A percentile compares a stretch with the other conserved stretches of the same genome.
Evolutionary conservation across 768 basidiomycete genomes (phyloP).

Genomic region (Imleria badia): DNA sequence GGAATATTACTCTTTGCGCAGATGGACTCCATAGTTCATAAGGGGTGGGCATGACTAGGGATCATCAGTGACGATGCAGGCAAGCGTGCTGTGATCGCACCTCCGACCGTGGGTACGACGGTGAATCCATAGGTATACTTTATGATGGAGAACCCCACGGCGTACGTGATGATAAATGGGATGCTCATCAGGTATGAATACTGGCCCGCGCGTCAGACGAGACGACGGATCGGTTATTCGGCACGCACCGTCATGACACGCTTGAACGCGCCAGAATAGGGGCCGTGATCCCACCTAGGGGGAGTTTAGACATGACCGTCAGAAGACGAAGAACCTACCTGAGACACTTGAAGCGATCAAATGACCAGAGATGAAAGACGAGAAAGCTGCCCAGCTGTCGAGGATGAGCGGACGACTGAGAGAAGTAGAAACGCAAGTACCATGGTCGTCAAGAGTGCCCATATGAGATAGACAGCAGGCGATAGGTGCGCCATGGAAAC

Average conservation of each 20-base stretch:
- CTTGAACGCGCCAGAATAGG: conserved; percentile 74
- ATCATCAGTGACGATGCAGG: background rate
- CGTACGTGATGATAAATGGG: conserved; percentile 57
- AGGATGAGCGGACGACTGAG: background rate
- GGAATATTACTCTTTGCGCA: conserved; percentile 54
- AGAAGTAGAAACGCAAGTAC: conserved; percentile 32
- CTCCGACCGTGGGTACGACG: conserved; percentile 41
- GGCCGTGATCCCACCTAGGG: conserved; percentile 66
- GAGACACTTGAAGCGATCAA: conserved; percentile 75
- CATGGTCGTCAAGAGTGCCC: conserved; percentile 53
- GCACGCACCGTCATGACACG: conserved; percentile 78
- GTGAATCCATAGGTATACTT: conserved; percentile 73
- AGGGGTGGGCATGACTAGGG: conserved; percentile 64
- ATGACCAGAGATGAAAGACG: conserved; percentile 75
- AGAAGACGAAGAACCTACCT: conserved; percentile 39
- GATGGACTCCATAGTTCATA: conserved; percentile 51
- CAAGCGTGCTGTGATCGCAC: conserved; percentile 23
- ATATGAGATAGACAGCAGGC: conserved; percentile 60
- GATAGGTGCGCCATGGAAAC: conserved; percentile 42
- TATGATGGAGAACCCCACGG: conserved; percentile 65
- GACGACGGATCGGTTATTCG: background rate
- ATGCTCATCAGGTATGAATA: conserved; percentile 69
- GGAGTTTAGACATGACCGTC: background rate
- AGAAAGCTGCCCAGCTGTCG: conserved; percentile 62
- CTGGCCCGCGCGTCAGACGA: conserved; percentile 34